Base-by-base conservation (phyloP, 2,329 filamentous ascomycete species). In the Cladophialophora bantiana region DNA sequence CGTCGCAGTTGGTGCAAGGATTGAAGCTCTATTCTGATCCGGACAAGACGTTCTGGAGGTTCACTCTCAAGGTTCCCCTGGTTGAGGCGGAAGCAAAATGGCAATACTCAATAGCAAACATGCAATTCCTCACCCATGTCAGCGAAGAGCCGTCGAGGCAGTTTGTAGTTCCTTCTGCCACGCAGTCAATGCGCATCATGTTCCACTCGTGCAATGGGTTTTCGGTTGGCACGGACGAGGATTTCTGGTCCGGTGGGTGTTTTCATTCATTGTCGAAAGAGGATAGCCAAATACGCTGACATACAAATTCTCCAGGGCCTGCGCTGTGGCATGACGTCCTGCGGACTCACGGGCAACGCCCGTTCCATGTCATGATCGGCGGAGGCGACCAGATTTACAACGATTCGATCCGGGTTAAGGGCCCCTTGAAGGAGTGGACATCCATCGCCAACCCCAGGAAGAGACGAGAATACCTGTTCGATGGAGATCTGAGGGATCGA, bases 351-450 rank as follows among this genome's bases (percentile, higher is more conserved):
- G 82, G 82, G 71, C 75, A 84, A 75, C 82, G 82, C 69, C 86
- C 87, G 7, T 88, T 89, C 76, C 86, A 88, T 74, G 85, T 88
- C 71, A 91, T 90, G 89, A 86, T 97, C 69, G 94, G 94, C 60
- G 94, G 94, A 65, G 94, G 94, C 66, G 94, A 98, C 75, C 94
- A 97, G 79, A 88, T 89, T 71, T 90, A 90, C 78, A 89, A 89
- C 71, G 88, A 89, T 64, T 92, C 91, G 31, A 92, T 98, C 71
- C 87, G 94, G 69, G 92, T 97, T 1, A 83, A 89, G 59, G 94
- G 94, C 0, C 94, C 94, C 1, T 80, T 98, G 69, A 88, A 87
- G 73, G 74, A 80, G 5, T 90, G 88, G 88, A 89, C 87, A 0
- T 80, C 82, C 55, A 89, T 89, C 70, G 71, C 72, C 32, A 89